Evolutionary conservation across 169 alveolate species (phyloP).

Genomic region (Pseudocohnilembus persalinus): DNA sequence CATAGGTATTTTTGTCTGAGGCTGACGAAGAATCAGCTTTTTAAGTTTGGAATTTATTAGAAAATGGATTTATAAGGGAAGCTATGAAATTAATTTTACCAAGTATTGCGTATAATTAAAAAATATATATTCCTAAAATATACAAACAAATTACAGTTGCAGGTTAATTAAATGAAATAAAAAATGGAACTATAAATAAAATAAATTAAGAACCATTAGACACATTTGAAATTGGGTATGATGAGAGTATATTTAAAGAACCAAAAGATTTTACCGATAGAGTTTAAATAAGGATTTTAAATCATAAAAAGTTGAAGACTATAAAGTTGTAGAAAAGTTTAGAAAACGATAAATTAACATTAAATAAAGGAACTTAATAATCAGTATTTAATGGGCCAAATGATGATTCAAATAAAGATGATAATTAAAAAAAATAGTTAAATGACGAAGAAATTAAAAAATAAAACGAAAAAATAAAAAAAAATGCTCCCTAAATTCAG

Average conservation of each 20-base stretch:
- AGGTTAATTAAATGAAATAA: not conserved
- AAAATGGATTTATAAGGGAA: not conserved
- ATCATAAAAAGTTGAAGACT: too few relatives aligned
- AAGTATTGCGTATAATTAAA: not conserved
- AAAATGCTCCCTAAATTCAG: not conserved
- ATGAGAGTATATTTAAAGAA: not conserved
- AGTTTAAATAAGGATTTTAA: not conserved
- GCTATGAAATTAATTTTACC: conserved; percentile 2
- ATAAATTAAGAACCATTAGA: conserved; percentile 9
- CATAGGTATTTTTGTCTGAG: conserved; percentile 35
- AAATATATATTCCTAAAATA: not conserved
- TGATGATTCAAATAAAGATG: not conserved
- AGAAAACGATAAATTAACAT: too few relatives aligned
- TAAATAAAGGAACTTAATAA: too few relatives aligned
- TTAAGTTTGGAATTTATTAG: conserved; percentile 17
- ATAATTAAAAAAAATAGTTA: not conserved
- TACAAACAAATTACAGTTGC: conserved; percentile 1
- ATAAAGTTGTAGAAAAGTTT: too few relatives aligned
- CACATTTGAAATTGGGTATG: not conserved
- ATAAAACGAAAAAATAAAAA: not conserved
- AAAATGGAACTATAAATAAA: not conserved
- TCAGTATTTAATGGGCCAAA: too few relatives aligned
- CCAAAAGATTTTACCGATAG: not conserved
- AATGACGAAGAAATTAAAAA: not conserved
- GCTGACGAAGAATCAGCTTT: conserved; percentile 20